Evolutionary conservation across 2,329 filamentous ascomycete genomes (phyloP), one percentile per base, ranked within the genome.

Genomic region (Mollisiaceae sp.): DNA sequence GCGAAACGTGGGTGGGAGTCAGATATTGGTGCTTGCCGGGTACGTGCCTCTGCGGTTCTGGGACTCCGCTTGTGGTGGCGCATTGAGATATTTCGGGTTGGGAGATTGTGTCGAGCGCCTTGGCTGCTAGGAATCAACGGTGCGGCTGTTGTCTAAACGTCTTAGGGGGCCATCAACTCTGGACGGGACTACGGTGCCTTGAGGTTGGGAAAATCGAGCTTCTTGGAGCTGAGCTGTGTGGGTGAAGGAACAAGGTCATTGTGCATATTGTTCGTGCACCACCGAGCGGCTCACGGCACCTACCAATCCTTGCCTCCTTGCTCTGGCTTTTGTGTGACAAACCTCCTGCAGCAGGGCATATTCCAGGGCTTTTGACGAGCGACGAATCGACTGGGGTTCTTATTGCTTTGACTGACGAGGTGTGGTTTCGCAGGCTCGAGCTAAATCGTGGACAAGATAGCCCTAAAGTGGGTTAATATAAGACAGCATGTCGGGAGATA

Each of bases 401-500:
- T 60, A 66, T 64, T 66, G 64, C 60, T 70, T 72, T 73, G 69
- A 70, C 65, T 70, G 68, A 67, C 60, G 67, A 71, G 65, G 71
- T 72, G 73, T 75, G 73, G 73, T 74, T 67, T 72, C 68, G 70
- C 73, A 75, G 63, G 68, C 63, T 68, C 67, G 64, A 68, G 62
- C 69, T 71, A 70, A 32, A 65, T 63, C 70, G 60, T 57, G 58
- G 62, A 65, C 57, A 64, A 47, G 60, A 67, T 69, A 59, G 59
- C 62, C 36, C 59, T 32, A 36, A 57, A 57, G 47, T 45, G 55
- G 55, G 47, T 59, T 54, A 47, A 56, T 74, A 74, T 74, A 75
- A 73, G 73, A 71, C 71, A 75, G 66, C 67, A 77, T 77, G 74
- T 74, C 73, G 68, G 73, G 72, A 71, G 75, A 76, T 72, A 75